phyloP scores from a whole-genome alignment of 345 rosid genomes.

The Eutrema yunnanense region DNA sequence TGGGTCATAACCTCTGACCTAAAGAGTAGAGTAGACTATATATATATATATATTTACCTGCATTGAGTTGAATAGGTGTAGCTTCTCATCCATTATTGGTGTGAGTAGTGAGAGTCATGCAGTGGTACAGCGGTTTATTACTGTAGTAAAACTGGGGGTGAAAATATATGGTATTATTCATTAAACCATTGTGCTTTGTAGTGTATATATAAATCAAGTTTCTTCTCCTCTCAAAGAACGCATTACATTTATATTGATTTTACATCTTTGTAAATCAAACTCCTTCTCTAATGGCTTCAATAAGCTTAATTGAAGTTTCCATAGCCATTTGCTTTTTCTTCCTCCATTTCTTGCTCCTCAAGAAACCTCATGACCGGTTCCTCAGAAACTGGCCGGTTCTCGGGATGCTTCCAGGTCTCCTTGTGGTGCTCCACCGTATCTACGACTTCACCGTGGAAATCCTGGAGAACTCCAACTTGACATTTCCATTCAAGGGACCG shows the following conservation, averaged over 20 bases:
- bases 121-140: too few species aligned
- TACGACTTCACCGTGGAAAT: constrained; percentile 3
- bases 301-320: too few species aligned
- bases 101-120: too few species aligned
- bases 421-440: neutral
- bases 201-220: too few species aligned
- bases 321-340: neutral
- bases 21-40: neutral
- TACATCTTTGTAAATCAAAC: too few species aligned
- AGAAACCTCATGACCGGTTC: neutral
- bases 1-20: neutral
- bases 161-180: too few species aligned
- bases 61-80: neutral
- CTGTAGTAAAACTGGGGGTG: too few species aligned
- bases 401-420: neutral
- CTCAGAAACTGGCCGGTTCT: neutral
- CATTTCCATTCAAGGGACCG: constrained; percentile 17
- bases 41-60: neutral
- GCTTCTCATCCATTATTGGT: too few species aligned
- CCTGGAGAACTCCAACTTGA: neutral
- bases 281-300: neutral
- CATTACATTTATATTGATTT: too few species aligned
- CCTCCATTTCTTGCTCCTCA: neutral
- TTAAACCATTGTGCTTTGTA: too few species aligned
- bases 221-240: too few species aligned